phyloP scores from a whole-genome alignment of 495 filamentous ascomycete species.

The Neurospora intermedia region DNA sequence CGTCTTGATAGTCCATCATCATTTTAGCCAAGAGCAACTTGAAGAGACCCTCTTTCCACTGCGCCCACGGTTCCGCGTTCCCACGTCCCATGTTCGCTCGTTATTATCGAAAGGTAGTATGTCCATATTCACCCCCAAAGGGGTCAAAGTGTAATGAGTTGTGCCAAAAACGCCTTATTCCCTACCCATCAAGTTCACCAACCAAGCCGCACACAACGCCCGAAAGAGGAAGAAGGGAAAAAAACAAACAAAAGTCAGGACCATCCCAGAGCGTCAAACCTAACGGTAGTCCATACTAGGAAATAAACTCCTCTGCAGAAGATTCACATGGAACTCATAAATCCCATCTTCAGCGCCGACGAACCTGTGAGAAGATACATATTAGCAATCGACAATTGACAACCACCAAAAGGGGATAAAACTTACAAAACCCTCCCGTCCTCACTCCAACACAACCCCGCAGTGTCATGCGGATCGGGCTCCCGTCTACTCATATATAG shows the following conservation, averaged over 20 bases:
- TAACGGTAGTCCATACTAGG: conserved; percentile 50
- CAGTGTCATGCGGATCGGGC: conserved; percentile 41
- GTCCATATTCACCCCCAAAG: background rate
- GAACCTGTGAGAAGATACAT: conserved; percentile 29
- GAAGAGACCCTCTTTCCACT: background rate
- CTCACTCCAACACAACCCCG: conserved; percentile 59
- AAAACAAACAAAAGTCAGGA: background rate
- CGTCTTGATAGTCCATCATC: background rate
- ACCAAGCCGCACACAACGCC: background rate
- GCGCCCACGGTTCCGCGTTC: background rate
- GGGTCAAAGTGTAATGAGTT: background rate
- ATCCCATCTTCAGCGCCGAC: conserved; percentile 66
- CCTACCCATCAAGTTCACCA: background rate
- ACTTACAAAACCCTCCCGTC: conserved; percentile 63
- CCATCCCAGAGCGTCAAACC: background rate
- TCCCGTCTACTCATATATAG: conserved; percentile 13
- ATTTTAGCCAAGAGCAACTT: background rate
- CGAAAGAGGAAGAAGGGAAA: no score
- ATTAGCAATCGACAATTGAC: no score
- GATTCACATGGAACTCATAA: conserved; percentile 60
- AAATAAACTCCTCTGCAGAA: conserved; percentile 52
- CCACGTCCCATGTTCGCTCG: background rate
- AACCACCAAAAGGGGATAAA: no score
- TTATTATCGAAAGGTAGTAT: background rate
- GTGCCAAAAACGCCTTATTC: background rate